Evolutionary conservation across 306 rosid species (phyloP).

Genomic region (Clitoria ternatea): DNA sequence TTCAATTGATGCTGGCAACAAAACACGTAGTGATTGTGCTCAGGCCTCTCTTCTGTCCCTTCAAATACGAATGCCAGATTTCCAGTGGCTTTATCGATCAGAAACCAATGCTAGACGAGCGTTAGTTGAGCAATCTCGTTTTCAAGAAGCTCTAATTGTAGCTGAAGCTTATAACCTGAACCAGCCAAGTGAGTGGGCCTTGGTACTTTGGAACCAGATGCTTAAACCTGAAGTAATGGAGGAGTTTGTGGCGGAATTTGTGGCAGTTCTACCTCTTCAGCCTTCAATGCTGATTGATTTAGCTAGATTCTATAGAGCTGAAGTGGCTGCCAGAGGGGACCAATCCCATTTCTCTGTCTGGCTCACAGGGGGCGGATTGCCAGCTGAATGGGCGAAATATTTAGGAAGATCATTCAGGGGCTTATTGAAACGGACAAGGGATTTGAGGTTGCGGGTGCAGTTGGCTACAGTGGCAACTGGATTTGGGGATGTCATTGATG

Average conservation of each 20-base stretch:
- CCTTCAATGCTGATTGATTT: conserved; percentile 79
- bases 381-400: conserved; percentile 96
- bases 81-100: conserved; percentile 72
- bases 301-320: conserved; percentile 82
- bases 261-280: conserved; percentile 86
- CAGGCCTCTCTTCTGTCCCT: conserved; percentile 94
- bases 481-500: conserved; percentile 61
- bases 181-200: conserved; percentile 97
- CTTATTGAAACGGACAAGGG: conserved; percentile 83
- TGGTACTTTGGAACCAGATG: conserved; percentile 98
- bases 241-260: conserved; percentile 94
- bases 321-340: conserved; percentile 94
- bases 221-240: conserved; percentile 90
- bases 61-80: conserved; percentile 96
- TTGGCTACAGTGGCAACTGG: conserved; percentile 80
- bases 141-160: conserved; percentile 91
- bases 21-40: conserved; percentile 81
- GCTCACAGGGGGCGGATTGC: conserved; percentile 97
- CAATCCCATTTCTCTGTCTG: conserved; percentile 96
- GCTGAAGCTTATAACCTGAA: conserved; percentile 96
- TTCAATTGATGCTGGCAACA: conserved; percentile 95
- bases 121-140: conserved; percentile 89
- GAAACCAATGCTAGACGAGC: conserved; percentile 90
- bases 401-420: conserved; percentile 90
- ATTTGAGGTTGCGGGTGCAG: conserved; percentile 71